Evolutionary conservation across 2,329 filamentous ascomycete species (phyloP).

Genomic region (Microsporum canis): DNA sequence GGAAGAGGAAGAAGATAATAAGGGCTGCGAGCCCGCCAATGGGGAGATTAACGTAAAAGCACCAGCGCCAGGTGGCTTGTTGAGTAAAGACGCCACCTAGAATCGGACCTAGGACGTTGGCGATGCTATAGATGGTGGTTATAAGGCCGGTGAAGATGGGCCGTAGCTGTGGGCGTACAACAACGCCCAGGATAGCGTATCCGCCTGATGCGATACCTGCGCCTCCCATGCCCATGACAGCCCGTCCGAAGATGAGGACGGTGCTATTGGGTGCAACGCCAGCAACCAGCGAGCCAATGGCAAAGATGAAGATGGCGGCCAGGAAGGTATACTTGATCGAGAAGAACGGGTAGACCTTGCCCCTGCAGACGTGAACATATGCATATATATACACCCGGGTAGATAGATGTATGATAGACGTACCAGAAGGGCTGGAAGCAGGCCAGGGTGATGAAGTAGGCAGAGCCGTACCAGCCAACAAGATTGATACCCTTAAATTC

Average conservation of each 20-base stretch:
- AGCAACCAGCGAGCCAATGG: constrained; percentile 31
- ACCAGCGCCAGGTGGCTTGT: constrained; percentile 22
- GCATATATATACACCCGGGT: constrained; percentile 21
- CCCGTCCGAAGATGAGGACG: constrained; percentile 29
- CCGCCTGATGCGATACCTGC: constrained; percentile 30
- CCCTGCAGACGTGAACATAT: constrained; percentile 24
- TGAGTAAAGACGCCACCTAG: constrained; percentile 52
- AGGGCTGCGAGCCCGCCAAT: constrained; percentile 15
- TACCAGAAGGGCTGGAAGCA: constrained; percentile 33
- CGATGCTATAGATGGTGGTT: constrained; percentile 12
- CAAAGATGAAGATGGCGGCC: constrained; percentile 29
- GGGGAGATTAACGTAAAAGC: constrained; percentile 25
- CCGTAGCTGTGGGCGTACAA: constrained; percentile 24
- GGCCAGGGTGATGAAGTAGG: constrained; percentile 35
- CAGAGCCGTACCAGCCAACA: constrained; percentile 39
- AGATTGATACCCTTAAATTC: constrained; percentile 37
- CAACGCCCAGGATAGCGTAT: constrained; percentile 30
- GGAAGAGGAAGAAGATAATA: constrained; percentile 25
- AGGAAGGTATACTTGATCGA: constrained; percentile 35
- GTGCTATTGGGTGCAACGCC: constrained; percentile 28
- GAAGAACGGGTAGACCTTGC: constrained; percentile 35
- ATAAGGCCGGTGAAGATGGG: constrained; percentile 11
- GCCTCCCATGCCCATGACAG: constrained; percentile 25
- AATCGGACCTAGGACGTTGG: constrained; percentile 29
- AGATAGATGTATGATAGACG: constrained; percentile 19